phyloP scores from a whole-genome alignment of 108 stramenopile species.

The Fragilariopsis cylindrus region DNA sequence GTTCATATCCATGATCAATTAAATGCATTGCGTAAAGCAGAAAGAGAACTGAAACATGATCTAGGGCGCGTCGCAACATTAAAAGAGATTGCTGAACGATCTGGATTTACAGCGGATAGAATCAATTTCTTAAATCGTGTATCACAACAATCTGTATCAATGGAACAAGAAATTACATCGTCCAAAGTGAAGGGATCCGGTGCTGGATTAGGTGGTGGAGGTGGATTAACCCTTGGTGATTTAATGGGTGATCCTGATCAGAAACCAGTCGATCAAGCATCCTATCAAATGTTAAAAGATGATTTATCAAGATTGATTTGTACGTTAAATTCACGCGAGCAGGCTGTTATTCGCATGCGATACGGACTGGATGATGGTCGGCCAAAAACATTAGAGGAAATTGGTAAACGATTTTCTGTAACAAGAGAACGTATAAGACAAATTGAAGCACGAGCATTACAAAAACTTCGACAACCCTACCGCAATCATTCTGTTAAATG shows the following conservation, averaged over 20 bases:
- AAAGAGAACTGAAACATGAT: conserved; percentile 65
- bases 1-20: conserved; percentile 92
- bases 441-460: conserved; percentile 93
- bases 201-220: conserved; percentile 66
- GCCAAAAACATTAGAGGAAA: conserved; percentile 91
- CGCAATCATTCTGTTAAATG: conserved; percentile 88
- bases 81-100: conserved; percentile 65
- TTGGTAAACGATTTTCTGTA: conserved; percentile 81
- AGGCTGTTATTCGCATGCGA: conserved; percentile 92
- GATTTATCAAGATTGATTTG: conserved; percentile 82
- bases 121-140: conserved; percentile 79
- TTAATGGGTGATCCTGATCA: conserved; percentile 77
- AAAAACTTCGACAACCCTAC: conserved; percentile 94
- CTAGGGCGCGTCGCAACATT: conserved; percentile 77
- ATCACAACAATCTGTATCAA: conserved; percentile 68
- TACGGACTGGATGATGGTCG: conserved; percentile 94
- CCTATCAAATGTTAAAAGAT: conserved; percentile 82
- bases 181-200: conserved; percentile 77
- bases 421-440: conserved; percentile 95
- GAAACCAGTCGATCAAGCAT: conserved; percentile 78
- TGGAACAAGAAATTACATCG: conserved; percentile 71
- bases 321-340: conserved; percentile 88
- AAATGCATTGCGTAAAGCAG: conserved; percentile 60
- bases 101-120: conserved; percentile 71
- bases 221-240: conserved; percentile 65